A percentile compares a stretch with the other conserved stretches of the same genome.
Conservation (phyloP, 306 rosid species). For the Vigna nakashimae region DNA sequence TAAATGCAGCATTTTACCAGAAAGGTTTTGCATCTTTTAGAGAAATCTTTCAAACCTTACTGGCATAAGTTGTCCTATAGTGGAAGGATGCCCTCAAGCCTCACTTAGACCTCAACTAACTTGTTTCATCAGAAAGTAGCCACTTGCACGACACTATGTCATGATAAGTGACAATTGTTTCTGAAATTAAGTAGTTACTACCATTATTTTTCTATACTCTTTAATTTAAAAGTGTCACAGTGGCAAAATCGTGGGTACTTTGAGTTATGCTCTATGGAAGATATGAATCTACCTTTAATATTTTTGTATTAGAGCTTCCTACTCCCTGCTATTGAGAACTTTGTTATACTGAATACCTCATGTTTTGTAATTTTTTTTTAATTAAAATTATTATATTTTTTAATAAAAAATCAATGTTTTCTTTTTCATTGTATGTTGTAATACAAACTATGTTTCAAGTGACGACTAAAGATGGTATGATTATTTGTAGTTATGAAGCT, state of each 20-base stretch:
- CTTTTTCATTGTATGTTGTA: background rate
- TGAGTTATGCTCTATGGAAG: constrained; percentile 25
- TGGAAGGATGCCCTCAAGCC: background rate
- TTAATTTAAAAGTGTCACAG: constrained; percentile 21
- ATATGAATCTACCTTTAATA: constrained; percentile 18
- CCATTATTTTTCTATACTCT: background rate
- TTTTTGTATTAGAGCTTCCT: constrained; percentile 15
- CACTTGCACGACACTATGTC: background rate
- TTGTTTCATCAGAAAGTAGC: constrained; percentile 1
- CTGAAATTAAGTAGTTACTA: constrained; percentile 15
- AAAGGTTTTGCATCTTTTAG: no score
- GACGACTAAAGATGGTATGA: constrained; percentile 35
- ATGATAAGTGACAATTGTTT: background rate
- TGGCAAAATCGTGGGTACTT: background rate
- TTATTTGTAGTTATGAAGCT: constrained; percentile 77
- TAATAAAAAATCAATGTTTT: background rate
- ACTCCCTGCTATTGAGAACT: constrained; percentile 25
- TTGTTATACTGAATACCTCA: constrained; percentile 23
- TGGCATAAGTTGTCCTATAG: background rate
- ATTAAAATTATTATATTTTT: background rate
- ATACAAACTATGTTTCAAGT: background rate
- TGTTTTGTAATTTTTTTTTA: background rate
- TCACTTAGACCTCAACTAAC: background rate
- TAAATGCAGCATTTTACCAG: no score
- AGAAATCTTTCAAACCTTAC: background rate